Evolutionary conservation across 768 basidiomycete species (phyloP).

Genomic region (Pleurotus tuber-regium): DNA sequence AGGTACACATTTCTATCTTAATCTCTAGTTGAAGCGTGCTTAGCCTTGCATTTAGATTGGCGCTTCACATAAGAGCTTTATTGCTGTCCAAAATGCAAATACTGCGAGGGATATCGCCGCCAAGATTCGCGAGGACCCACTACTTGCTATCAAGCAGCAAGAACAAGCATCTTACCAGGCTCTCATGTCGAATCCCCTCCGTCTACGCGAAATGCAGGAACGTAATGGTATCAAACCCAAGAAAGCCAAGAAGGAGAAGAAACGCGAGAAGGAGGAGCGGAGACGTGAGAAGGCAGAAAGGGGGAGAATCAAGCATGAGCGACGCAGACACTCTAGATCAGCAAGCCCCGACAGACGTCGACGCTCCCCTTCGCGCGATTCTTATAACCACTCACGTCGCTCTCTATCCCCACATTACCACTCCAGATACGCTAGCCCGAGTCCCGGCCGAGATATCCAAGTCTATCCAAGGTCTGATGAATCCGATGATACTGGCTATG

Average conservation of each 20-base stretch:
- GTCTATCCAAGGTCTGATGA: slow-evolving; percentile 52
- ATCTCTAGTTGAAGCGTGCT: slow-evolving; percentile 12
- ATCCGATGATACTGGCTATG: slow-evolving; percentile 37
- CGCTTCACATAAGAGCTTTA: slow-evolving; percentile 88
- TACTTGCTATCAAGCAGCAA: slow-evolving; percentile 97
- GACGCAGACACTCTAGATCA: slow-evolving; percentile 27
- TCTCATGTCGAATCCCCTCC: slow-evolving; percentile 82
- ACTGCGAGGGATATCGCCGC: slow-evolving; percentile 81
- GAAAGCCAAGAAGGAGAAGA: slow-evolving; percentile 70
- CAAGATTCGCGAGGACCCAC: slow-evolving; percentile 95
- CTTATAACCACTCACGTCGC: slow-evolving; percentile 36
- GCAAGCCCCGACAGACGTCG: slow-evolving; percentile 23
- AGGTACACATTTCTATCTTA: slow-evolving; percentile 39
- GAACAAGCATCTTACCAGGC: slow-evolving; percentile 92
- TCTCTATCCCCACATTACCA: slow-evolving; percentile 48
- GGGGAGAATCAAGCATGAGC: slow-evolving; percentile 39
- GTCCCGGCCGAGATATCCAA: neutral
- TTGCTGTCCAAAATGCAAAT: slow-evolving; percentile 94
- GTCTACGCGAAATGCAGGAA: slow-evolving; percentile 77
- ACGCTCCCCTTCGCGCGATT: slow-evolving; percentile 29
- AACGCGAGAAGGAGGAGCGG: slow-evolving; percentile 62
- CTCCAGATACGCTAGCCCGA: slow-evolving; percentile 30
- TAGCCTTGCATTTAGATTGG: slow-evolving; percentile 52
- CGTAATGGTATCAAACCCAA: slow-evolving; percentile 79
- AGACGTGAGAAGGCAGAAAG: slow-evolving; percentile 46